These are phyloP conservation scores for Moelleriella libera DNA, from an alignment of 2,329 filamentous ascomycete species.

Conservation along the genomic window DNA sequence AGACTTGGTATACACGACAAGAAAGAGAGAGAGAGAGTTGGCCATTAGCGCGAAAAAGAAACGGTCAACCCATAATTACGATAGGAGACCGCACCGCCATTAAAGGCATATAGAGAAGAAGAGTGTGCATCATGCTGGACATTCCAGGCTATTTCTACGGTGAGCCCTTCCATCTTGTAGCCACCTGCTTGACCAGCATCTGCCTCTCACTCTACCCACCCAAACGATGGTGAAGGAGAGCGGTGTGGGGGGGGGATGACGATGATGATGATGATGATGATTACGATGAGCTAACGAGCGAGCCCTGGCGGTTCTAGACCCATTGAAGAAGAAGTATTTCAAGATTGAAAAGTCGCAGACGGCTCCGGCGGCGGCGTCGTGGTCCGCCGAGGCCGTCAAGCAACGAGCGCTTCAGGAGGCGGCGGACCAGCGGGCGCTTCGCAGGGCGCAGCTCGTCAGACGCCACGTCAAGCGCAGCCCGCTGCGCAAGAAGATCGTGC, in stretches of 20 bases:
- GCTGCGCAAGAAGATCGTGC: slow-evolving; percentile 19
- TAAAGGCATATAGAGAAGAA: no score
- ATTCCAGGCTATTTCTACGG: slow-evolving; percentile 4
- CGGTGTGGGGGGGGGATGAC: no score
- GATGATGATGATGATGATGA: no score
- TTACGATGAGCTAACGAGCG: not conserved
- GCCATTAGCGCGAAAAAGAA: no score
- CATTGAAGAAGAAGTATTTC: slow-evolving; percentile 51
- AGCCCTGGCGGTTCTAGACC: slow-evolving; percentile 21
- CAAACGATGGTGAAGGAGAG: not conserved
- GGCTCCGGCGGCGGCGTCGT: slow-evolving; percentile 34
- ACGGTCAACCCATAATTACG: no score
- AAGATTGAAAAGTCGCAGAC: slow-evolving; percentile 45
- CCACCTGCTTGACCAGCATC: not conserved
- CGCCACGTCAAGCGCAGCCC: slow-evolving; percentile 23
- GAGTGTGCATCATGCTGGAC: slow-evolving; percentile 1
- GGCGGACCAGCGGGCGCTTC: slow-evolving; percentile 11
- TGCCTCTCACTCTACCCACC: not conserved
- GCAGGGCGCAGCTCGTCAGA: slow-evolving; percentile 16
- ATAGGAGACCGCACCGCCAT: no score
- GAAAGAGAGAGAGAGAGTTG: no score
- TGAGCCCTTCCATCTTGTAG: slow-evolving; percentile 1
- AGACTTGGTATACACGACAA: no score
- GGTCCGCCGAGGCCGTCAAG: slow-evolving; percentile 45
- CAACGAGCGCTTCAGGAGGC: slow-evolving; percentile 33